Evolutionary conservation across 1,284 basidiomycete species (phyloP), one percentile per base, ranked within the genome.

Genomic region (Naganishia sp.): DNA sequence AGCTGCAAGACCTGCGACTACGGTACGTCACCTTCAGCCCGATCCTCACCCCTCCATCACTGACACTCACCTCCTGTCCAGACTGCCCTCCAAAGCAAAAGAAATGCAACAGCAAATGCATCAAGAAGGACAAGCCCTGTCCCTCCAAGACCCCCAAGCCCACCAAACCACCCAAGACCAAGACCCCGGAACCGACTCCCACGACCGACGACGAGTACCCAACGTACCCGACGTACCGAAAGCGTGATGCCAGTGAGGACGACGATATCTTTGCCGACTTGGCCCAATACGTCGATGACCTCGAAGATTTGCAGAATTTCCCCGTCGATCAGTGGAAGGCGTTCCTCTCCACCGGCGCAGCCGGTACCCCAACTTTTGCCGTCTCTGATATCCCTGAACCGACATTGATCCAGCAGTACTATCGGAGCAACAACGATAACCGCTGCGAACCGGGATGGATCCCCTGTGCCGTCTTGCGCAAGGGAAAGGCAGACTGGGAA

Each of bases 401-500:
- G 18, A 61, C 59, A 1, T 28, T 61, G 36, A 50, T 61, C 39
- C 59, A 52, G 48, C 59, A 61, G 48, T 61, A 61, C 59, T 61
- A 61, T 46, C 59, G 59, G 7, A 42, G 48, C 48, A 39, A 25
- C 3, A 61, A 52, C 48, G 16, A 36, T 0, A 33, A 36, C 9
- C 50, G 39, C 16, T 61, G 59, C 25, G 59, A 61, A 10, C 59
- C 59, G 10, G 59, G 59, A n/a, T 61, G 48, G 48, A 28, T 61
- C 18, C 59, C 59, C 1, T 61, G 59, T 44, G 59, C 48, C 10
- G 48, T 61, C 10, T 18, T 23, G 16, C 48, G 48, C 18, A 61
- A 61, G 59, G 59, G 59, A 6, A 61, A 52, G 36, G 59, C 36
- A 33, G 48, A 61, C 50, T 61, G 59, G 59, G 59, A 61, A 39